Conservation (phyloP, 108 stramenopile species). For the Ochromonas danica region DNA sequence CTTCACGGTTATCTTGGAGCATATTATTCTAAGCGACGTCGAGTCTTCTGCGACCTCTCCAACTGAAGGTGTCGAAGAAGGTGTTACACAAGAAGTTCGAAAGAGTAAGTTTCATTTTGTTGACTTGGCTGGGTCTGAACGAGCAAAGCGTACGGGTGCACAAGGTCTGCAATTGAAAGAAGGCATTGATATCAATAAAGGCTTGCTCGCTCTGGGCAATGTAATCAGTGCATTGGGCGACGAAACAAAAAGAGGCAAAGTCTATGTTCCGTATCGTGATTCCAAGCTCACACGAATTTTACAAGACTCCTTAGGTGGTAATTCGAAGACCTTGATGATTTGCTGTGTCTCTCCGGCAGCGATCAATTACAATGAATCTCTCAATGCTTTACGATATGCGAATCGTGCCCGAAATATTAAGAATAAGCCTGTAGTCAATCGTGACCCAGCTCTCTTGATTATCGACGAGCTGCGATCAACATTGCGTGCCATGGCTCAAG, state of each 20-base stretch:
- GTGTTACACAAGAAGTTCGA: slow-evolving; percentile 44
- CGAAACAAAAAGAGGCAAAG: slow-evolving; percentile 55
- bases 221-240: slow-evolving; percentile 95
- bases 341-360: slow-evolving; percentile 62
- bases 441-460: slow-evolving; percentile 37
- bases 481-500: not conserved
- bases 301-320: slow-evolving; percentile 62
- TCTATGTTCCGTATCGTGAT: slow-evolving; percentile 62
- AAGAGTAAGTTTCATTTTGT: slow-evolving; percentile 60
- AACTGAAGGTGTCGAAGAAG: not conserved
- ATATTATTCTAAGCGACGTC: not conserved
- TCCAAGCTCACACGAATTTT: slow-evolving; percentile 64
- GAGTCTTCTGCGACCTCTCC: not conserved
- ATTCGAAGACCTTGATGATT: slow-evolving; percentile 62
- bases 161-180: slow-evolving; percentile 66
- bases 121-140: slow-evolving; percentile 69
- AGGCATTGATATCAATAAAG: slow-evolving; percentile 87
- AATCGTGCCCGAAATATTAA: slow-evolving; percentile 55
- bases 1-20: slow-evolving; percentile 59
- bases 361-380: slow-evolving; percentile 56
- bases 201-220: slow-evolving; percentile 91
- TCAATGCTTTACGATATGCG: slow-evolving; percentile 63
- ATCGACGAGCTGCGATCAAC: slow-evolving; percentile 1
- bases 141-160: slow-evolving; percentile 91
- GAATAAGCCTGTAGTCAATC: slow-evolving; percentile 47